Base-by-base conservation (phyloP, 2,329 filamentous ascomycete genomes). In the Microcyclosporella mali region DNA sequence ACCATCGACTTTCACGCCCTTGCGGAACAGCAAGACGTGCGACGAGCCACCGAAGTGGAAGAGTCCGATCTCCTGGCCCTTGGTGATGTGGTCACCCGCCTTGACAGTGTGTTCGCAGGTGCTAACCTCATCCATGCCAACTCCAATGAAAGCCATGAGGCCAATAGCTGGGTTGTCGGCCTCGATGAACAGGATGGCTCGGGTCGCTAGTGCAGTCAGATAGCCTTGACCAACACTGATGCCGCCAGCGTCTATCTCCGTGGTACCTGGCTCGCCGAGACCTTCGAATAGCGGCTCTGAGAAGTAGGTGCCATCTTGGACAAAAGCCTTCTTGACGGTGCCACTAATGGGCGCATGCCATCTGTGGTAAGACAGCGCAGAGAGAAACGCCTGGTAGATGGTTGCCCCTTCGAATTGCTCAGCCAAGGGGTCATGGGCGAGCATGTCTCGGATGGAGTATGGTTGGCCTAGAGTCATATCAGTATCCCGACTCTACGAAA, bases 11-110 rank as follows among this genome's bases (percentile, higher is more conserved):
- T 70, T 66, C 25, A 82, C 75, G 0, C 68, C 73, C 49, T 74
- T 70, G 18, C 76, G 65, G 65, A 88, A 87, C 2, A 88, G 57
- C 52, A 88, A 57, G 53, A 81, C 85, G 58, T 85, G 79, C 1
- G 78, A 79, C 6, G 76, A 82, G 0, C 85, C 84, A n/a, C 84
- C 84, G 59, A 82, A 88, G 58, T 88, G 84, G 64, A 88, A 88
- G 82, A 86, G 87, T 32, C 84, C 84, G 30, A 81, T 70, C 66
- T 87, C 68, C 3, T 87, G 76, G 1, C 85, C 85, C 69, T 87
- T 88, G 40, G 70, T 69, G 12, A 88, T 58, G 40, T 73, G 71
- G 58, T 87, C 73, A 0, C 82, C 83, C 56, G 81, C 75, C 53
- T 71, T 71, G 9, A 85, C 81, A 0, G 78, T 83, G 37, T 85